Conservation (phyloP, 306 rosid genomes). For the Castanea crenata region DNA sequence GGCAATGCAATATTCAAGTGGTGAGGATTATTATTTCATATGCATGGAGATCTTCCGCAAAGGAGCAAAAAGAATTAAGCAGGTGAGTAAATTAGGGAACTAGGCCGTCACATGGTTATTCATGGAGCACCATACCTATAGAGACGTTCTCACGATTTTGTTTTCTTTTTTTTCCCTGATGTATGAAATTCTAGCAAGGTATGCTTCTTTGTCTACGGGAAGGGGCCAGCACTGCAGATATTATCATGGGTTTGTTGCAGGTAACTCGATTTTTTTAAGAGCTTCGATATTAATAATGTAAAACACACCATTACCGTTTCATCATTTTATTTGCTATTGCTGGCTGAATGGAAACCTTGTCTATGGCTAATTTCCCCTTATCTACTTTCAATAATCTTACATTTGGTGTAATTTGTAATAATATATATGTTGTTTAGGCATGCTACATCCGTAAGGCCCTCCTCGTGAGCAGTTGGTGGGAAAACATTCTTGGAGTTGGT, state of each 20-base stretch:
- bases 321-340: slow-evolving; percentile 2
- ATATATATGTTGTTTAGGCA: slow-evolving; percentile 36
- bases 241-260: slow-evolving; percentile 74
- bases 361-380: background rate
- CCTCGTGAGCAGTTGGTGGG: slow-evolving; percentile 39
- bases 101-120: background rate
- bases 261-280: slow-evolving; percentile 24
- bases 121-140: background rate
- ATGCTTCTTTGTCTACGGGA: slow-evolving; percentile 78
- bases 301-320: slow-evolving; percentile 2
- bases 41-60: slow-evolving; percentile 46
- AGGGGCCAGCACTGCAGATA: slow-evolving; percentile 51
- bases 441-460: slow-evolving; percentile 58
- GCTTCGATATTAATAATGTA: background rate
- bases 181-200: slow-evolving; percentile 38
- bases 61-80: slow-evolving; percentile 36
- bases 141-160: slow-evolving; percentile 17
- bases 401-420: too few species aligned
- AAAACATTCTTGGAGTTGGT: slow-evolving; percentile 23
- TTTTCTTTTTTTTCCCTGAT: background rate
- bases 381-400: too few species aligned
- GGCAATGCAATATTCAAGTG: slow-evolving; percentile 49
- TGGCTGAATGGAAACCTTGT: background rate
- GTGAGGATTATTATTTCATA: slow-evolving; percentile 62
- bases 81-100: slow-evolving; percentile 39